Conservation (phyloP, 176 grass and related monocot species). For the Panicum miliaceum region DNA sequence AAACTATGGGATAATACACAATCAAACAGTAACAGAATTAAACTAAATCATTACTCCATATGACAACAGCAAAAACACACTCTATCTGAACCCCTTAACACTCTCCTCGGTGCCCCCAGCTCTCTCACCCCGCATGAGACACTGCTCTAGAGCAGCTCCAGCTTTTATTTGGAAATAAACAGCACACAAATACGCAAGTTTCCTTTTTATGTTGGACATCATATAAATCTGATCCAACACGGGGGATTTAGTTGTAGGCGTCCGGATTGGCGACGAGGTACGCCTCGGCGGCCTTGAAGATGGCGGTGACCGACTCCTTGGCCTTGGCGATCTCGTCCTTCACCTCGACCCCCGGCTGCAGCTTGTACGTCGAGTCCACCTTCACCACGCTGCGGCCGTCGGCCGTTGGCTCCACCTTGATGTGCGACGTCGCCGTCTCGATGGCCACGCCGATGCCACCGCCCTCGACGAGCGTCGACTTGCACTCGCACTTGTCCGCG, state of each 20-base stretch:
- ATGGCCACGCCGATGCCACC: not conserved
- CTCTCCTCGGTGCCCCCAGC: not conserved
- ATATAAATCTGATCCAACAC: not conserved
- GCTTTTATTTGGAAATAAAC: not conserved
- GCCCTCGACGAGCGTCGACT: not conserved
- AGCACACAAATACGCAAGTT: not conserved
- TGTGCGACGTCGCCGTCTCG: slow-evolving; percentile 49
- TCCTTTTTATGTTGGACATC: not conserved
- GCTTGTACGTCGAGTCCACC: not conserved
- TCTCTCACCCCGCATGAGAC: not conserved
- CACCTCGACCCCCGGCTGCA: not conserved
- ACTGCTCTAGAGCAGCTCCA: not conserved
- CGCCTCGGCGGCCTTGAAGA: not conserved
- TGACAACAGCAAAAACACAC: not conserved
- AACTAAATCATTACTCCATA: not conserved
- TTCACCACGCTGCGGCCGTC: not conserved
- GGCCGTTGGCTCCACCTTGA: slow-evolving; percentile 62
- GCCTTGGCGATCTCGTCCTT: slow-evolving; percentile 35
- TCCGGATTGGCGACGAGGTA: not conserved
- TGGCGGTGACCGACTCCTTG: slow-evolving; percentile 26
- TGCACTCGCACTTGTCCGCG: not conserved
- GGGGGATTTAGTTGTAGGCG: not conserved
- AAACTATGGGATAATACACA: no score
- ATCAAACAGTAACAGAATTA: not conserved
- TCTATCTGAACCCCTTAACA: not conserved